These are phyloP conservation scores for Earliella scabrosa DNA, from an alignment of 1,284 basidiomycete genomes.

Conservation along the genomic window DNA sequence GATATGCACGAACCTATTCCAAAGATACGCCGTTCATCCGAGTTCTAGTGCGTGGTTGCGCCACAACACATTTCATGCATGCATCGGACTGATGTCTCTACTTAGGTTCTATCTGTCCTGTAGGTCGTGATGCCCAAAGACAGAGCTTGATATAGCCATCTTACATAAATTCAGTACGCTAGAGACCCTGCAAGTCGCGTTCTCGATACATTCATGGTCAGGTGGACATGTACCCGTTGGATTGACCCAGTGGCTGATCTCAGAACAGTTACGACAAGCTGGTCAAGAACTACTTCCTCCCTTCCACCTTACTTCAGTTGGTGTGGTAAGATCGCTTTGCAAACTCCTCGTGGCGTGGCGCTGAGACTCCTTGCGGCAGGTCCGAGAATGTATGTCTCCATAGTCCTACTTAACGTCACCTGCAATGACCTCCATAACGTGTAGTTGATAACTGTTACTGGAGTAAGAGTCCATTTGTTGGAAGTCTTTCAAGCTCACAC, in stretches of 20 bases:
- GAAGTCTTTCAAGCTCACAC: neutral
- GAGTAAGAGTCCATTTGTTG: neutral
- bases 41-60: neutral
- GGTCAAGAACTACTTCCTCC: neutral
- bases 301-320: neutral
- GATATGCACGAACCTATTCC: neutral
- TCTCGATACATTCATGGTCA: neutral
- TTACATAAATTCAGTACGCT: too few relatives aligned
- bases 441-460: neutral
- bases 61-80: neutral
- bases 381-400: neutral
- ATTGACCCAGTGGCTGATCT: neutral
- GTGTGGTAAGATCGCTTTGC: neutral
- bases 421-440: neutral
- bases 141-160: neutral
- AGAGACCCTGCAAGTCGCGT: neutral
- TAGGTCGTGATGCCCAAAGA: neutral
- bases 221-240: neutral
- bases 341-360: neutral
- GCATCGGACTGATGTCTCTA: neutral
- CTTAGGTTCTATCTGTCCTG: neutral
- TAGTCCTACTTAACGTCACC: neutral
- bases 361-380: neutral
- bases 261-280: neutral
- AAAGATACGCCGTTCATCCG: neutral